A percentile compares a stretch with the other conserved stretches of the same genome.
phyloP scores from a whole-genome alignment of 176 grass and related monocot genomes.

The Elaeis guineensis region DNA sequence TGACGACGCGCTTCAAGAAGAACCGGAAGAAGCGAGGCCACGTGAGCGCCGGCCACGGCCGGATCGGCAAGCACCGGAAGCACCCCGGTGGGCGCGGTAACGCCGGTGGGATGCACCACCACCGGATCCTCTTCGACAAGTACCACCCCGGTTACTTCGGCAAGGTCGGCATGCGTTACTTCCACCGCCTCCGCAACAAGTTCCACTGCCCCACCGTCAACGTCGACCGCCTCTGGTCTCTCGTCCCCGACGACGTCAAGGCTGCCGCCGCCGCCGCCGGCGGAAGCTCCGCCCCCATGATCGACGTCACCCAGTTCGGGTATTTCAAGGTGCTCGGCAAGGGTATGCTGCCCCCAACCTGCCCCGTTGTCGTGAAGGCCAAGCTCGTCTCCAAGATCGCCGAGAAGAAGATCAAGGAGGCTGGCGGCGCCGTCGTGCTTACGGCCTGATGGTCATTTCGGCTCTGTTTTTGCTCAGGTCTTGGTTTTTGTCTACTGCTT shows the following conservation, averaged over 20 bases:
- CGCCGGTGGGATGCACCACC: conserved; percentile 95
- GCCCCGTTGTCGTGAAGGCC: conserved; percentile 81
- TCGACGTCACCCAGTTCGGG: conserved; percentile 79
- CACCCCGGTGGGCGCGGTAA: conserved; percentile 83
- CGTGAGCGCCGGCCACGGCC: conserved; percentile 78
- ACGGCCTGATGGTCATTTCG: conserved; percentile 36
- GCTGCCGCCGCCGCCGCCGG: conserved; percentile 23
- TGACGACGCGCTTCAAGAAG: conserved; percentile 91
- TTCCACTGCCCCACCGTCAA: conserved; percentile 63
- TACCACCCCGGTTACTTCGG: conserved; percentile 88
- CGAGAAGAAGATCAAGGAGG: conserved; percentile 97
- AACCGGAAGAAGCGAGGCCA: conserved; percentile 93
- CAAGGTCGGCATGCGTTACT: conserved; percentile 96
- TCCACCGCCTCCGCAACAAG: conserved; percentile 84
- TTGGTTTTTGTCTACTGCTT: background rate
- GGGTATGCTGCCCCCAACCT: conserved; percentile 37
- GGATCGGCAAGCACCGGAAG: conserved; percentile 94
- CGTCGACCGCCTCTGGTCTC: conserved; percentile 73
- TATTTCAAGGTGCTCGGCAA: conserved; percentile 96
- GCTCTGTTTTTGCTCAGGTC: background rate
- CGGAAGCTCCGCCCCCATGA: conserved; percentile 33
- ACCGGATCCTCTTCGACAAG: conserved; percentile 98
- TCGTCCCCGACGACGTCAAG: conserved; percentile 59
- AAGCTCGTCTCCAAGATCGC: conserved; percentile 90
- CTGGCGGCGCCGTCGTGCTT: conserved; percentile 73